Evolutionary conservation across 192 early-diverging fungal genomes (phyloP), one percentile per base, ranked within the genome.

Genomic region (Phycomyces nitens): DNA sequence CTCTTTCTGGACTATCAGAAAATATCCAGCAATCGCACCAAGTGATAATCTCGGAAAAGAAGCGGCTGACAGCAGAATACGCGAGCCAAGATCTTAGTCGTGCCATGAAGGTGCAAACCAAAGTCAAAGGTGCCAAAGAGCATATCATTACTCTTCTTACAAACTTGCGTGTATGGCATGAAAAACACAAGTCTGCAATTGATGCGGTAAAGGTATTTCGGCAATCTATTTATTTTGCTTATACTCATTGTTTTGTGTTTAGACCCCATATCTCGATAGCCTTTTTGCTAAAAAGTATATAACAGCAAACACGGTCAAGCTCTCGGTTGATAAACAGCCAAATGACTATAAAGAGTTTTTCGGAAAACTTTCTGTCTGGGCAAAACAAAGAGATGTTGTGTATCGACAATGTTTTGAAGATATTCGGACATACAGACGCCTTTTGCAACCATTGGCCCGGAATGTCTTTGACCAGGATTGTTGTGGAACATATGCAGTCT

Each of bases 21-120:
- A 63, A 54, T n/a, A 7, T 65, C 7, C 41, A 57, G 21, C 24
- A 49, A 15, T 56, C 51, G 55, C 54, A 56, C 5, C 40, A 65
- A 15, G 27, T 54, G 4, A 42, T 56, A 12, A 18, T 65, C 12
- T 14, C 11, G 12, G 44, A 47, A 47, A 47, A 47, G 15, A 47
- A 47, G 18, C 44, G 44, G 12, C 44, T n/a, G 18, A 47, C 44
- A 7, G 53, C 11, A 26, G 53, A 54, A 1, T 56, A 42, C 38
- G 55, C 56, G 47, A 53, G 56, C 2, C 52, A 65, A 7, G 55
- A 56, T 15, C 12, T 54, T 12, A 54, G 21, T 21, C 11, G 12
- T 21, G 26, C 26, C 22, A 54, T 29, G 12, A 54, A 54, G 7
- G 16, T 54, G 5, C 10, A 24, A 12, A 29, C 5, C 22, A 6